Evolutionary conservation across 2,329 filamentous ascomycete genomes (phyloP).

Genomic region (Rutstroemia sp.): DNA sequence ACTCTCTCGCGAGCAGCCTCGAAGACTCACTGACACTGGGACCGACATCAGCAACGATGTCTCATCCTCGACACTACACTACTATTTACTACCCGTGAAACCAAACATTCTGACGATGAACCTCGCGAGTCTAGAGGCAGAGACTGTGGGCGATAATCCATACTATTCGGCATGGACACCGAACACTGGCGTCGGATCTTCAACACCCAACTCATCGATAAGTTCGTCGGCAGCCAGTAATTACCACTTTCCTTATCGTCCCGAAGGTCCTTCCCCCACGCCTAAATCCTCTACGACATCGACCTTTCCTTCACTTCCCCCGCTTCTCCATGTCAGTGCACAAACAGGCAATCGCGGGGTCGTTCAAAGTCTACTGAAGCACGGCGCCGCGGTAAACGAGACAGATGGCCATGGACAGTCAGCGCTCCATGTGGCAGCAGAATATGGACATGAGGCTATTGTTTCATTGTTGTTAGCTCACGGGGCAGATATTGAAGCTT

Average conservation of each 20-base stretch:
- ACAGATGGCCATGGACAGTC: neutral
- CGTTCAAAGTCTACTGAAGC: neutral
- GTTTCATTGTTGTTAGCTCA: neutral
- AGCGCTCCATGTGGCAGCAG: neutral
- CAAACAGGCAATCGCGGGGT: neutral
- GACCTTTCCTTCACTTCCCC: neutral
- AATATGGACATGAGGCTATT: neutral
- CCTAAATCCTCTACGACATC: neutral
- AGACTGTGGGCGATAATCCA: neutral
- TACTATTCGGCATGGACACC: neutral
- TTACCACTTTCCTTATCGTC: neutral
- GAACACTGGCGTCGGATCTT: neutral
- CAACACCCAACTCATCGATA: neutral
- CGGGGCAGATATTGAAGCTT: neutral
- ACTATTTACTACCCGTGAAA: neutral
- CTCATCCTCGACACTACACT: neutral
- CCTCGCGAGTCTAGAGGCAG: neutral
- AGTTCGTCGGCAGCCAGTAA: neutral
- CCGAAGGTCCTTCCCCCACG: neutral
- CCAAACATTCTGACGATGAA: neutral
- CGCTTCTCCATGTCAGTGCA: neutral
- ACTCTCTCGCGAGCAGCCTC: neutral
- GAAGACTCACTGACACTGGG: neutral
- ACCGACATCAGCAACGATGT: neutral
- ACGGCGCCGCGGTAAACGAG: neutral